Conservation (phyloP, 305 asterid species). For the Coffea humblotiana region DNA sequence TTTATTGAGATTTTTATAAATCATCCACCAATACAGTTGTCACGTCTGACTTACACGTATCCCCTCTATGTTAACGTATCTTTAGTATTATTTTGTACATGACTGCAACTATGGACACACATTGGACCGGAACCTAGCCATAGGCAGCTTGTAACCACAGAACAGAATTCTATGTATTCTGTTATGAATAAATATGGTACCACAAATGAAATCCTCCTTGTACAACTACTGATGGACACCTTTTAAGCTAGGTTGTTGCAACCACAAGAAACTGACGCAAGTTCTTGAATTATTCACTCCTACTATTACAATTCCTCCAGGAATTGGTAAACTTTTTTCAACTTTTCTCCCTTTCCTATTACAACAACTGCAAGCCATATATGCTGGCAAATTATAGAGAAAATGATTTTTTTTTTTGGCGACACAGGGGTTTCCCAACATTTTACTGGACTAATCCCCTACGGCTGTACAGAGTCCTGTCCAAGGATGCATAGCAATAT, state of each 20-base stretch:
- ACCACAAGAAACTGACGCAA: background rate
- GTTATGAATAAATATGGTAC: background rate
- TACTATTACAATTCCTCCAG: background rate
- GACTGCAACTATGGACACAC: background rate
- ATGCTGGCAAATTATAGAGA: background rate
- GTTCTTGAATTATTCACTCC: background rate
- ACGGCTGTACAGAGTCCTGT: too few relatives aligned
- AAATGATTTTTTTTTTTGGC: too few relatives aligned
- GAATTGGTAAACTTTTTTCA: background rate
- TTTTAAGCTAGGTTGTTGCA: background rate
- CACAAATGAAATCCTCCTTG: background rate
- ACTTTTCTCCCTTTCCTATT: background rate
- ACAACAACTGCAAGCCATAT: background rate
- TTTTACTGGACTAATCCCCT: too few relatives aligned
- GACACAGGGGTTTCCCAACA: too few relatives aligned
- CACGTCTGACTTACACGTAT: too few relatives aligned
- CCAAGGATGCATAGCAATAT: too few relatives aligned
- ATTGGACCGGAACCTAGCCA: background rate
- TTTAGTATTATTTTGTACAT: too few relatives aligned
- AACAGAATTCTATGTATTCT: background rate
- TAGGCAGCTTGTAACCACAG: background rate
- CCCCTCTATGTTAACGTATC: too few relatives aligned
- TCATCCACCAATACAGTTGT: too few relatives aligned
- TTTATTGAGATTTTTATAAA: too few relatives aligned
- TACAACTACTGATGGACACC: background rate